Evolutionary conservation across 352 stramenopile genomes (phyloP).

Genomic region (Pythium vanterpoolii): DNA sequence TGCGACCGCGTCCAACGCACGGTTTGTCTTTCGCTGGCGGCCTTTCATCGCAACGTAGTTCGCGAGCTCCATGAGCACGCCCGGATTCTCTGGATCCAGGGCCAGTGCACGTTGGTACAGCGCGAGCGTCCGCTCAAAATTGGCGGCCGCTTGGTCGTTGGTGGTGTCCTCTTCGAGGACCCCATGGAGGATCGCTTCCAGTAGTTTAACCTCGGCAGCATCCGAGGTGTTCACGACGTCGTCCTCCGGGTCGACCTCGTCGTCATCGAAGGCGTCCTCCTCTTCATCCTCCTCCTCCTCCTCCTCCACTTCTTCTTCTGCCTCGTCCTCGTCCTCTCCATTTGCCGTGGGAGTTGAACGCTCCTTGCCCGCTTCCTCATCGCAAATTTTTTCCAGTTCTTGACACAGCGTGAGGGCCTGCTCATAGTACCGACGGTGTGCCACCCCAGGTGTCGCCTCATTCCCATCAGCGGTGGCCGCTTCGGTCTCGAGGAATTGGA

Average conservation of each 20-base stretch:
- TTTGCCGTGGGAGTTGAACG: background rate
- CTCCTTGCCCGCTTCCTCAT: conserved; percentile 18
- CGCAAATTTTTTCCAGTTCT: conserved; percentile 31
- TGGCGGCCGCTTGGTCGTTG: conserved; percentile 16
- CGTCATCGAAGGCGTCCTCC: conserved; percentile 11
- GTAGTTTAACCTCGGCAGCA: conserved; percentile 40
- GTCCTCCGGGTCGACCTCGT: conserved; percentile 20
- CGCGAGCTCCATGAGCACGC: conserved; percentile 71
- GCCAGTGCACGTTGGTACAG: conserved; percentile 55
- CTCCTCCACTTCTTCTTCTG: conserved; percentile 9
- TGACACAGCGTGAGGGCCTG: conserved; percentile 28
- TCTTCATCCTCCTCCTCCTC: conserved; percentile 15
- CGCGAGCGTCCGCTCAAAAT: conserved; percentile 46
- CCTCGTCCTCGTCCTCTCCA: background rate
- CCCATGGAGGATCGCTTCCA: conserved; percentile 62
- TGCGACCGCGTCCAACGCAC: conserved; percentile 11
- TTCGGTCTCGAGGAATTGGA: conserved; percentile 45
- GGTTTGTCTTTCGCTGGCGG: conserved; percentile 13
- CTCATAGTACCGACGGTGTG: conserved; percentile 27
- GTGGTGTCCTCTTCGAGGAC: conserved; percentile 34
- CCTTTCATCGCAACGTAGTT: conserved; percentile 57
- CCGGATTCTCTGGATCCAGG: conserved; percentile 50
- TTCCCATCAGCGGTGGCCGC: background rate
- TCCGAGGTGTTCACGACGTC: conserved; percentile 28
- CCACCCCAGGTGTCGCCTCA: background rate